Conservation (phyloP, 768 basidiomycete species). For the Termitomyces sp. region DNA sequence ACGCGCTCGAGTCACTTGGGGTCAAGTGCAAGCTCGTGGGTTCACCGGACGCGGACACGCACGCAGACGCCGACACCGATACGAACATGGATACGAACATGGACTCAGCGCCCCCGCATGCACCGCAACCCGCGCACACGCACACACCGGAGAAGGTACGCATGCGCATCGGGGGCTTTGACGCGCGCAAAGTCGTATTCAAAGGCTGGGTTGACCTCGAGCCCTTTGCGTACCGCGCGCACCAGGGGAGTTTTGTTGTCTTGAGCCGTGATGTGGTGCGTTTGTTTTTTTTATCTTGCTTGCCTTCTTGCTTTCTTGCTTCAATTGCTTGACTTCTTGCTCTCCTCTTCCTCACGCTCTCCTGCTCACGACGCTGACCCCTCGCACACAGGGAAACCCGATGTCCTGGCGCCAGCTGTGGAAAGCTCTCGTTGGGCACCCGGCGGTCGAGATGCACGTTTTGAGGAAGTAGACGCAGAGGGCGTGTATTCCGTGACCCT, state of each 20-base stretch:
- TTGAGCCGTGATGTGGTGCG: not conserved
- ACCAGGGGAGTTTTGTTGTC: not conserved
- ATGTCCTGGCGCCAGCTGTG: not conserved
- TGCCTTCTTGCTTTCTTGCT: not conserved
- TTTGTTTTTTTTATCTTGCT: not conserved
- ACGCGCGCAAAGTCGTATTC: not conserved
- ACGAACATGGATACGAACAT: too few species aligned
- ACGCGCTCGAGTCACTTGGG: conserved; percentile 40
- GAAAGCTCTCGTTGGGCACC: not conserved
- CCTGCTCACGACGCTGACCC: too few species aligned
- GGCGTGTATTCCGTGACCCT: too few species aligned
- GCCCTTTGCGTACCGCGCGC: not conserved
- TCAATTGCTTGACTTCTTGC: not conserved
- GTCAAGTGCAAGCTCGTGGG: conserved; percentile 42
- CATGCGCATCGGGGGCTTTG: not conserved
- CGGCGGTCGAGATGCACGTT: not conserved
- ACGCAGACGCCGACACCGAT: too few species aligned
- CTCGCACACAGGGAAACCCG: not conserved
- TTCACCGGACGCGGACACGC: not conserved
- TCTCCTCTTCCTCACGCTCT: too few species aligned
- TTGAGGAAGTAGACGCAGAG: not conserved
- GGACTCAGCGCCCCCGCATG: too few species aligned
- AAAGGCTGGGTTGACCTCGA: not conserved
- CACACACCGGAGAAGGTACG: too few species aligned
- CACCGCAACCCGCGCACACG: not conserved